A percentile compares a stretch with the other conserved stretches of the same genome.
These are phyloP conservation scores for Fusarium clavum DNA, from an alignment of 2,329 filamentous ascomycete genomes.

Conservation along the genomic window DNA sequence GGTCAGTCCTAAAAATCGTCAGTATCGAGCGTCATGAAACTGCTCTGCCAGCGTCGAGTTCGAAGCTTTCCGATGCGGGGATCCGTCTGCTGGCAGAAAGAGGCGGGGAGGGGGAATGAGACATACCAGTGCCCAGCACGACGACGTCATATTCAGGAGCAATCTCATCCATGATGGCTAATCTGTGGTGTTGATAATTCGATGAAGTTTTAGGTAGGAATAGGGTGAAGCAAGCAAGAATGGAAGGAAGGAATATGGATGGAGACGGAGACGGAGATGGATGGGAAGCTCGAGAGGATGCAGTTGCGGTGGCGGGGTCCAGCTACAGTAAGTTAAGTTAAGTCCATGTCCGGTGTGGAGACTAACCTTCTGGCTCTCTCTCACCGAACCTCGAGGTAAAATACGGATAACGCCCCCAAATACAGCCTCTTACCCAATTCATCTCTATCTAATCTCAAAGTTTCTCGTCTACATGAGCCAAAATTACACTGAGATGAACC, in stretches of 20 bases:
- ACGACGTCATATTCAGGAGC: constrained; percentile 98
- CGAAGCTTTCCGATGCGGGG: constrained; percentile 42
- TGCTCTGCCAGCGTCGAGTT: constrained; percentile 7
- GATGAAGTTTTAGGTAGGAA: constrained; percentile 10
- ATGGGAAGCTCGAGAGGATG: constrained; percentile 43
- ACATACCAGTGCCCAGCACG: constrained; percentile 94
- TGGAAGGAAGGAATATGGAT: constrained; percentile 35
- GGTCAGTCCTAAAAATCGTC: constrained; percentile 77
- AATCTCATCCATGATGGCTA: constrained; percentile 87
- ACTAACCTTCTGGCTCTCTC: constrained; percentile 22
- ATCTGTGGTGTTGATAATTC: constrained; percentile 26
- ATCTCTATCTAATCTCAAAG: constrained; percentile 27
- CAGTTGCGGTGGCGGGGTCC: constrained; percentile 45
- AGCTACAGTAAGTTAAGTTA: constrained; percentile 45
- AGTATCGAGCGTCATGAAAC: constrained; percentile 31
- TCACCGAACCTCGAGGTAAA: constrained; percentile 16
- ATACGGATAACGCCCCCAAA: constrained; percentile 23
- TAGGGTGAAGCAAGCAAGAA: constrained; percentile 8
- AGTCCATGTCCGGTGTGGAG: constrained; percentile 39
- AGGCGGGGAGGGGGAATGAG: constrained; percentile 25
- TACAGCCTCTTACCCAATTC: constrained; percentile 34
- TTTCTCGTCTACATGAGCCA: constrained; percentile 18
- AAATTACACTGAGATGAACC: constrained; percentile 26
- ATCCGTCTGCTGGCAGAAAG: constrained; percentile 29
- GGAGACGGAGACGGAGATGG: constrained; percentile 30